Evolutionary conservation across 164 flowering plant species (phyloP), one percentile per base, ranked within the genome.

Genomic region (Magnolia kwangsiensis): DNA sequence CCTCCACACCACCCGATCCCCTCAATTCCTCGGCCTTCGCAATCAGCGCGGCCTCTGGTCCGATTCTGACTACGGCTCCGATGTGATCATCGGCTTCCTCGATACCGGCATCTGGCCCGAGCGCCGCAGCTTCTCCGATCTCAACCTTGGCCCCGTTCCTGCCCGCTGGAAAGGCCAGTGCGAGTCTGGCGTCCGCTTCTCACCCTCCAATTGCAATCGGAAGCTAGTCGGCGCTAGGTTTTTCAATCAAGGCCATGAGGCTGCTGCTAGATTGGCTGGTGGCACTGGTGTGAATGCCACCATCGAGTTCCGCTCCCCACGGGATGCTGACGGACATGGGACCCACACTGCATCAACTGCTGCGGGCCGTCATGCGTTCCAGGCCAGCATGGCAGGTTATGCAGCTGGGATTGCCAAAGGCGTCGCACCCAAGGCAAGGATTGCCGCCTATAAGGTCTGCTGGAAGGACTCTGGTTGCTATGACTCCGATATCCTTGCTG

Each of bases 31-130:
- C 3, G 98, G 98, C 9, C 86, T 96, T 2, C 76, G 96, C 7
- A 91, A 86, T 83, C 95, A 91, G 81, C 81, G 74, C 0, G 98
- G 98, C 1, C 87, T 96, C n/a, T 96, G 98, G 98, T 90, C 98
- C 1, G 95, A 90, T 0, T 91, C 99, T 20, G 94, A 93, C 66
- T 93, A 92, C 75, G 98, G 98, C 23, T 90, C 98, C 21, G 99
- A 94, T 68, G 92, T 91, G 4, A 91, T 96, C 20, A 72, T 94
- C 51, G 99, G 97, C 0, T 83, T 94, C 18, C 85, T 96, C n/a
- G 99, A 96, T 71, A 96, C 99, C 58, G 98, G 99, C 4, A 78
- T 96, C 78, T 92, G 95, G 97, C 99, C 99, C 4, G 99, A 96
- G 84, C 78, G 94, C 0, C 82, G 98, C 18, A 91, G 97, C 80